Evolutionary conservation across 768 basidiomycete species (phyloP).

Genomic region (Termitomyces heimii): DNA sequence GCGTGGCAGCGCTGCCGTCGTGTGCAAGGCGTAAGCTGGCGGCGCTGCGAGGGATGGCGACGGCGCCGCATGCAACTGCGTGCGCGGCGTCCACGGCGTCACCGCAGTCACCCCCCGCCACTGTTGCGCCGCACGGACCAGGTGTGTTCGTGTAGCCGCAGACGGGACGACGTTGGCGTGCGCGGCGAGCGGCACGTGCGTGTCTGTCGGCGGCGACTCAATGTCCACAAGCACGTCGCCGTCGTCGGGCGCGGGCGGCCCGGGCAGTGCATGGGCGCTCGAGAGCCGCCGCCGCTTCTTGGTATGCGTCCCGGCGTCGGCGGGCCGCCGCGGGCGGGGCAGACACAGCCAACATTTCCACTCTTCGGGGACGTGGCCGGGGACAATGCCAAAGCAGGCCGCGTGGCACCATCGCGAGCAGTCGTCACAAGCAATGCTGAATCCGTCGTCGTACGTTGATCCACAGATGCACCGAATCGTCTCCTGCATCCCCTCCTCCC

Average conservation of each 20-base stretch:
- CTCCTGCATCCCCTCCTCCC: not conserved
- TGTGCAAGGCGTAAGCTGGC: conserved; percentile 60
- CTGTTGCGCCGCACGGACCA: conserved; percentile 52
- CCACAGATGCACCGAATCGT: conserved; percentile 66
- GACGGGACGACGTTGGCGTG: conserved; percentile 39
- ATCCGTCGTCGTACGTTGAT: conserved; percentile 66
- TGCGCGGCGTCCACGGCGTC: conserved; percentile 11
- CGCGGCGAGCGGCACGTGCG: conserved; percentile 38
- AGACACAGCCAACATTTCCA: conserved; percentile 73
- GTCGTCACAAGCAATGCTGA: conserved; percentile 73
- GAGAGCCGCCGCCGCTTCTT: not conserved
- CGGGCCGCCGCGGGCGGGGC: conserved; percentile 18
- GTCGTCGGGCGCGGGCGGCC: not conserved
- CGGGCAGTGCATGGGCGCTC: not conserved
- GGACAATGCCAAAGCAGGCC: conserved; percentile 63
- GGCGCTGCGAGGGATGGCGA: conserved; percentile 10
- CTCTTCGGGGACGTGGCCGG: conserved; percentile 60
- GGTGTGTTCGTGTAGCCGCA: conserved; percentile 37
- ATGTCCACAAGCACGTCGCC: conserved; percentile 44
- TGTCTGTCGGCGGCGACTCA: conserved; percentile 37
- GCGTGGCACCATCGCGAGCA: conserved; percentile 78
- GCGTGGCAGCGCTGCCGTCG: conserved; percentile 49
- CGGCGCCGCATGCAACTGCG: conserved; percentile 2
- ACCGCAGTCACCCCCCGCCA: conserved; percentile 69
- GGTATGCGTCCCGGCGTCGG: not conserved